Percentiles rank a stretch among this genome's conserved stretches.
Evolutionary conservation across 331 rosid species (phyloP).

Genomic region (Rosa hybrid): DNA sequence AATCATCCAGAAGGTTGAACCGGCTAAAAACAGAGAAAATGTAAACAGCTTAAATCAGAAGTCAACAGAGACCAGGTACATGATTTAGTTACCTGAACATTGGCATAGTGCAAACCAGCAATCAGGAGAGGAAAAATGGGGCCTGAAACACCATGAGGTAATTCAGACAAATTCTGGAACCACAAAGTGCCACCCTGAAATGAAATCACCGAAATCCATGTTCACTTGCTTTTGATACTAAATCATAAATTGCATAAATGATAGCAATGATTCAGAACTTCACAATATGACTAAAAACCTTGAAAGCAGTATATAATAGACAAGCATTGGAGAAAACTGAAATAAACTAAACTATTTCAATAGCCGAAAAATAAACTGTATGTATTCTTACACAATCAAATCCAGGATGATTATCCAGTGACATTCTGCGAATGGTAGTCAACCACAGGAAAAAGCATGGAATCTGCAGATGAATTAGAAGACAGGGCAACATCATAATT

Average conservation of each 20-base stretch:
- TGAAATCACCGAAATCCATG: constrained; percentile 21
- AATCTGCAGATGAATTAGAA: constrained; percentile 52
- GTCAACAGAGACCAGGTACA: constrained; percentile 16
- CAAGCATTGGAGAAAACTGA: not conserved
- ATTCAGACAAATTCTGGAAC: constrained; percentile 84
- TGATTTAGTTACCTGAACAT: constrained; percentile 65
- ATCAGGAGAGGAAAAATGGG: constrained; percentile 71
- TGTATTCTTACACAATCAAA: constrained; percentile 68
- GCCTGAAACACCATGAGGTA: constrained; percentile 73
- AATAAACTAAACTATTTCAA: not conserved
- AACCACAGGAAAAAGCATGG: constrained; percentile 93
- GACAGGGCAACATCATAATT: constrained; percentile 10
- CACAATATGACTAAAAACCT: constrained; percentile 13
- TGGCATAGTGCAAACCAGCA: constrained; percentile 72
- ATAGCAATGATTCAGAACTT: not conserved
- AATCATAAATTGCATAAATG: not conserved
- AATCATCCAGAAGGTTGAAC: not conserved
- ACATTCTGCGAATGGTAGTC: constrained; percentile 80
- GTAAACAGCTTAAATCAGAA: not conserved
- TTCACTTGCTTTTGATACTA: constrained; percentile 1
- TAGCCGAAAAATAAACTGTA: not conserved
- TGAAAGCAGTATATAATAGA: constrained; percentile 12
- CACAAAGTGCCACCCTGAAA: constrained; percentile 93
- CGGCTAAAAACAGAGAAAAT: not conserved
- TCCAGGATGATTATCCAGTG: constrained; percentile 77